These are phyloP conservation scores for Nowakowskiella sp. DNA, from an alignment of 192 early-diverging fungal species.

Conservation along the genomic window DNA sequence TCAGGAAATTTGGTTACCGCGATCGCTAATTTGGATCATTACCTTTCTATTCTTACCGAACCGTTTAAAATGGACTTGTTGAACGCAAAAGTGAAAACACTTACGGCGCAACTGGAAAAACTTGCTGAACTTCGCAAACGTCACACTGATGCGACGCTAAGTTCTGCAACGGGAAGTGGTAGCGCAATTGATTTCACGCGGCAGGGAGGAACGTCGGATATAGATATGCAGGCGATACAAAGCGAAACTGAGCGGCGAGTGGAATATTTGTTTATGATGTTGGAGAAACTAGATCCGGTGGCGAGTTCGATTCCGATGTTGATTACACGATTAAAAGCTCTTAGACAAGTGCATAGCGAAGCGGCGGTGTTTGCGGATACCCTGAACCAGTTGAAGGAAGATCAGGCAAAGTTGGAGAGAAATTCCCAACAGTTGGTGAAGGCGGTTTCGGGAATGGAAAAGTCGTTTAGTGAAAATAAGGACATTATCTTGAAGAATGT, in stretches of 20 bases:
- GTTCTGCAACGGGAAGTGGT: slow-evolving; percentile 5
- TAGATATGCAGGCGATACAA: slow-evolving; percentile 18
- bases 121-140: slow-evolving; percentile 55
- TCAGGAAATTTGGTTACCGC: slow-evolving; percentile 39
- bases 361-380: slow-evolving; percentile 69
- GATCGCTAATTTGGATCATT: slow-evolving; percentile 60
- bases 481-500: slow-evolving; percentile 24
- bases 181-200: not conserved
- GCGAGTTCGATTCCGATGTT: slow-evolving; percentile 70
- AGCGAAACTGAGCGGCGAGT: slow-evolving; percentile 39
- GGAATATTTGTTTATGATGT: slow-evolving; percentile 56
- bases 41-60: slow-evolving; percentile 58
- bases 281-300: slow-evolving; percentile 73
- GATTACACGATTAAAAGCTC: slow-evolving; percentile 64
- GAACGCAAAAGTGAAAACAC: slow-evolving; percentile 47
- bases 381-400: slow-evolving; percentile 60
- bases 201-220: not conserved
- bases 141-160: slow-evolving; percentile 29
- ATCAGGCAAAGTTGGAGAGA: slow-evolving; percentile 60
- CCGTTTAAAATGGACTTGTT: slow-evolving; percentile 65
- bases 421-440: slow-evolving; percentile 57
- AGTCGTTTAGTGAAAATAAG: slow-evolving; percentile 23
- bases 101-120: slow-evolving; percentile 59
- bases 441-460: slow-evolving; percentile 15
- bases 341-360: slow-evolving; percentile 73